Percentiles rank a stretch among this genome's conserved stretches.
Evolutionary conservation across 2,329 filamentous ascomycete genomes (phyloP).

Genomic region (Diplodia sapinea): DNA sequence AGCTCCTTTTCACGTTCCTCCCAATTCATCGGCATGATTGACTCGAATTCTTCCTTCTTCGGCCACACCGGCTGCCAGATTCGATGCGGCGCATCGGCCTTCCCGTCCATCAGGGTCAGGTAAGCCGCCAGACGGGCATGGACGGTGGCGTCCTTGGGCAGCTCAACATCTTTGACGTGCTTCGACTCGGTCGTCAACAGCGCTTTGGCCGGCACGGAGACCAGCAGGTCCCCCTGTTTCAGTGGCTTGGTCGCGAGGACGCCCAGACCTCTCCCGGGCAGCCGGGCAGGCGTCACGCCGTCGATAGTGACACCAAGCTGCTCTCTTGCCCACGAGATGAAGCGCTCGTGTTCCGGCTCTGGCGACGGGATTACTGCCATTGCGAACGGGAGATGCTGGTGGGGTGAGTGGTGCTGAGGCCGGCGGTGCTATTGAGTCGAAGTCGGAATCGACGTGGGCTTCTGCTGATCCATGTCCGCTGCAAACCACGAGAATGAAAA

Average conservation of each 20-base stretch:
- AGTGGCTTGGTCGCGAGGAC: constrained; percentile 73
- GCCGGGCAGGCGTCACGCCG: constrained; percentile 68
- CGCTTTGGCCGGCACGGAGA: constrained; percentile 67
- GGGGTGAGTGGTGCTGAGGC: constrained; percentile 2
- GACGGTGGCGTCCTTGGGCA: constrained; percentile 63
- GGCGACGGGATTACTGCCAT: constrained; percentile 37
- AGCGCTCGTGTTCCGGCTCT: constrained; percentile 55
- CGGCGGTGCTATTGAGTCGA: constrained; percentile 15
- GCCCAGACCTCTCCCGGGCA: constrained; percentile 77
- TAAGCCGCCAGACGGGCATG: constrained; percentile 77
- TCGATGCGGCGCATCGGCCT: constrained; percentile 54
- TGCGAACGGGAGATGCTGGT: not conserved
- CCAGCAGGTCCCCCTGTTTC: constrained; percentile 65
- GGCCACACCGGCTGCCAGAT: constrained; percentile 74
- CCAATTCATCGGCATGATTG: constrained; percentile 65
- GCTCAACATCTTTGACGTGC: constrained; percentile 55
- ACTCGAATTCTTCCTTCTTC: constrained; percentile 62
- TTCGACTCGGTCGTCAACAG: constrained; percentile 69
- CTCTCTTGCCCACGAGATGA: constrained; percentile 70
- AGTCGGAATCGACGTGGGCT: not conserved
- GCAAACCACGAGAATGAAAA: not conserved
- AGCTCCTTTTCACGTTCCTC: constrained; percentile 47
- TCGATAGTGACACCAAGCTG: constrained; percentile 68
- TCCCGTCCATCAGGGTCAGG: constrained; percentile 57
- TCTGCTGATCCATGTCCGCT: constrained; percentile 1